Conservation (phyloP, 352 stramenopile species). For the Aphanomyces cochlioides region DNA sequence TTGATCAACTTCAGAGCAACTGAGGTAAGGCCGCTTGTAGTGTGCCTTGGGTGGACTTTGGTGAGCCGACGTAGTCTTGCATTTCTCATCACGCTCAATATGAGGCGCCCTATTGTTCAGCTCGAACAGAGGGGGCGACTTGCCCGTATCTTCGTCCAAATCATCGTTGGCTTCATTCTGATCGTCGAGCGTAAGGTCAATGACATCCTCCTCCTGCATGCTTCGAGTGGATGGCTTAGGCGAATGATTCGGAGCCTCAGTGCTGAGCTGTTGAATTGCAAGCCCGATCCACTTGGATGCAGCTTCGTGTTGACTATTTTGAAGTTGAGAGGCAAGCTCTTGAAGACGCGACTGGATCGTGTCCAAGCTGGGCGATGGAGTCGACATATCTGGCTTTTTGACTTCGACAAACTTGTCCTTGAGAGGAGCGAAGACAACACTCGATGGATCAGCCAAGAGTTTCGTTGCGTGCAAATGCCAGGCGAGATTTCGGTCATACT, state of each 20-base stretch:
- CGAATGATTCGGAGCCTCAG: not conserved
- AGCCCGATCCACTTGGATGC: constrained; percentile 13
- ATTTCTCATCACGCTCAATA: too few species aligned
- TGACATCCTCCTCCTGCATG: not conserved
- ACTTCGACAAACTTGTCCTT: too few species aligned
- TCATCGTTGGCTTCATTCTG: not conserved
- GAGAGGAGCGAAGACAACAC: not conserved
- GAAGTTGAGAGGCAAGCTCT: constrained; percentile 1
- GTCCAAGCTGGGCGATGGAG: constrained; percentile 1
- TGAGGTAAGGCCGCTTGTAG: not conserved
- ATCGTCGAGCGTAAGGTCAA: constrained; percentile 10
- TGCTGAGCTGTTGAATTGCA: constrained; percentile 9
- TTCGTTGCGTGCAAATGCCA: constrained; percentile 2
- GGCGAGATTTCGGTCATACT: not conserved
- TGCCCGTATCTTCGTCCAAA: not conserved
- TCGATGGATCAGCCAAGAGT: not conserved
- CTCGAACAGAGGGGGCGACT: too few species aligned
- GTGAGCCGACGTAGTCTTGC: not conserved
- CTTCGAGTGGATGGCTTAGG: not conserved
- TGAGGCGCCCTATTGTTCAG: too few species aligned
- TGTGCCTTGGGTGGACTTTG: not conserved
- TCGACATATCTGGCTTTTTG: not conserved
- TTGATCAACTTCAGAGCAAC: not conserved
- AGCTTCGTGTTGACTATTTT: constrained; percentile 5
- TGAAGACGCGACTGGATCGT: constrained; percentile 12